phyloP scores from a whole-genome alignment of 2,329 filamentous ascomycete species.

The Lecanoromycetidae sp. region DNA sequence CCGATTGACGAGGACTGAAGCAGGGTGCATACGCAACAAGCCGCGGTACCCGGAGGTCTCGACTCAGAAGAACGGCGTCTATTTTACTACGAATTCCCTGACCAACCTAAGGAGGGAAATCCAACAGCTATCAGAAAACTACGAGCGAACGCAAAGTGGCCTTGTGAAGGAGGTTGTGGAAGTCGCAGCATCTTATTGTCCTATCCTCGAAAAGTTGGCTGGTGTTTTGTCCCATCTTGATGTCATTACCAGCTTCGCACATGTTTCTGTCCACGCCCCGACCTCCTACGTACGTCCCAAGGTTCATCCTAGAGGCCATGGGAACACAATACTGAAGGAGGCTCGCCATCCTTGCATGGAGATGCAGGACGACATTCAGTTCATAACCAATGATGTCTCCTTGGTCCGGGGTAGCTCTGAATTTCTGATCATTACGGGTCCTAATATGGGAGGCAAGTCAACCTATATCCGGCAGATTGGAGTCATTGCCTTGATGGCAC shows the following conservation, averaged over 20 bases:
- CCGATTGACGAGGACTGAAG: conserved; percentile 79
- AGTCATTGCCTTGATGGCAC: conserved; percentile 93
- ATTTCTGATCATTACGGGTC: conserved; percentile 92
- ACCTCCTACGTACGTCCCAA: conserved; percentile 82
- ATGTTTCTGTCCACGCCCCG: conserved; percentile 85
- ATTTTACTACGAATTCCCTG: conserved; percentile 80
- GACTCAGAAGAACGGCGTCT: conserved; percentile 97
- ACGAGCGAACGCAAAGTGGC: conserved; percentile 85
- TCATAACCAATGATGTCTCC: conserved; percentile 93
- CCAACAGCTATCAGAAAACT: conserved; percentile 85
- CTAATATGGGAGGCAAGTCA: conserved; percentile 98
- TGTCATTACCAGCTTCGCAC: conserved; percentile 86
- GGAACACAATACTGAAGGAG: conserved; percentile 80
- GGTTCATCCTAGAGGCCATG: conserved; percentile 77
- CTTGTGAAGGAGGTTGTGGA: conserved; percentile 85
- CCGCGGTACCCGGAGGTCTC: conserved; percentile 85
- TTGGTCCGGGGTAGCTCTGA: conserved; percentile 67
- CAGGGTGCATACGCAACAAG: conserved; percentile 85
- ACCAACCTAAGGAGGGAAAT: conserved; percentile 76
- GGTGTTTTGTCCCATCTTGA: conserved; percentile 85
- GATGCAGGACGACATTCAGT: conserved; percentile 95
- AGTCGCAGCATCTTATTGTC: conserved; percentile 88
- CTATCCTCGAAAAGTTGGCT: conserved; percentile 79
- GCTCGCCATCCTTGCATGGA: conserved; percentile 96
- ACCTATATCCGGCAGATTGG: conserved; percentile 97